Conservation (phyloP, 2,329 filamentous ascomycete species). For the Fusarium sp. region DNA sequence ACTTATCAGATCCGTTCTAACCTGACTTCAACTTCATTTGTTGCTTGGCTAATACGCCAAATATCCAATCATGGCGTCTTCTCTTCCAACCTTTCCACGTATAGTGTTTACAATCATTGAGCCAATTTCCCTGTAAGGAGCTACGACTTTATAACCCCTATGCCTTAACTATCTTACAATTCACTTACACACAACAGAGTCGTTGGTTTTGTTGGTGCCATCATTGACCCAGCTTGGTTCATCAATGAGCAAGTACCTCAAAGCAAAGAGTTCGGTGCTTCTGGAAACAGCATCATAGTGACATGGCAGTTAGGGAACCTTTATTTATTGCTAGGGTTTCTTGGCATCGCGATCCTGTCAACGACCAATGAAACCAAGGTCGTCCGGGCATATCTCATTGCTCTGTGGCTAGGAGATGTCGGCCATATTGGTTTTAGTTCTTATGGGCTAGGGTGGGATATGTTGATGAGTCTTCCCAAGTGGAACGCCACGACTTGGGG, state of each 20-base stretch:
- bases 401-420: conserved; percentile 73
- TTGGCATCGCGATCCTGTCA: conserved; percentile 73
- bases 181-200: conserved; percentile 58
- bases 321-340: conserved; percentile 73
- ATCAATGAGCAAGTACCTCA: conserved; percentile 69
- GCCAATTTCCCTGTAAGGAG: conserved; percentile 72
- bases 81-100: conserved; percentile 72
- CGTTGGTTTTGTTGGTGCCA: conserved; percentile 67
- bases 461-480: conserved; percentile 62
- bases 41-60: conserved; percentile 8
- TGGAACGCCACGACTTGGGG: conserved; percentile 82
- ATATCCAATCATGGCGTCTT: conserved; percentile 64
- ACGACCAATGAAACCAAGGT: conserved; percentile 74
- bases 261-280: conserved; percentile 50
- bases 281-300: conserved; percentile 65
- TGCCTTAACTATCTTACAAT: not conserved
- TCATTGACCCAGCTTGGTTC: conserved; percentile 71
- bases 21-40: conserved; percentile 11
- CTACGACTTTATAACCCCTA: conserved; percentile 3
- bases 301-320: conserved; percentile 77
- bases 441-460: conserved; percentile 68
- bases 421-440: conserved; percentile 73
- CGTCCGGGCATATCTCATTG: conserved; percentile 74
- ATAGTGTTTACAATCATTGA: conserved; percentile 76
- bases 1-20: conserved; percentile 20